Conservation (phyloP, 768 basidiomycete genomes). For the Mycena vulgaris region DNA sequence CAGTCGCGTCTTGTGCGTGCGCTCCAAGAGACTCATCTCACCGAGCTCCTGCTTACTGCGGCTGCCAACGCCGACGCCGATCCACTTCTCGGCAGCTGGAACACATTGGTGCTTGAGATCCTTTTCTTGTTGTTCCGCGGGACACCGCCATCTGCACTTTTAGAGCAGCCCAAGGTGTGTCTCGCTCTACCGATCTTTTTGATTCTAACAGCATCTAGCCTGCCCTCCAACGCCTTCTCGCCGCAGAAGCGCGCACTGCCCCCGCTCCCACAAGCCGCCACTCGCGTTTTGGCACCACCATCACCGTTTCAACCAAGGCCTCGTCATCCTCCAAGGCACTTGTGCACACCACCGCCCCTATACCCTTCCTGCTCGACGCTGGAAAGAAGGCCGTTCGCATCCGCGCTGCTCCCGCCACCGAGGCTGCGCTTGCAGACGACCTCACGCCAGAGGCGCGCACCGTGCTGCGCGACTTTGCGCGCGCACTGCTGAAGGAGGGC, state of each 20-base stretch:
- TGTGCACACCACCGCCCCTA: slow-evolving; percentile 51
- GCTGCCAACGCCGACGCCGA: slow-evolving; percentile 84
- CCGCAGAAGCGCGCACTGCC: slow-evolving; percentile 76
- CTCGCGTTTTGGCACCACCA: slow-evolving; percentile 96
- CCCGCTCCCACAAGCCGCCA: slow-evolving; percentile 82
- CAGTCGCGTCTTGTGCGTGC: slow-evolving; percentile 36
- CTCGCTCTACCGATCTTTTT: neutral
- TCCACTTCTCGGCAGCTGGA: slow-evolving; percentile 87
- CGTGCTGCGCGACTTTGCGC: slow-evolving; percentile 78
- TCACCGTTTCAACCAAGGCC: slow-evolving; percentile 81
- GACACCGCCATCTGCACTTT: slow-evolving; percentile 69
- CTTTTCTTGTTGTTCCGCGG: slow-evolving; percentile 92
- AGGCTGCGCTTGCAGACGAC: slow-evolving; percentile 77
- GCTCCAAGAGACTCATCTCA: slow-evolving; percentile 77
- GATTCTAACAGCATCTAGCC: slow-evolving; percentile 61
- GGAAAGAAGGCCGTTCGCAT: slow-evolving; percentile 85
- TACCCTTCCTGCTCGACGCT: slow-evolving; percentile 87
- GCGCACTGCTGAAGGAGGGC: slow-evolving; percentile 82
- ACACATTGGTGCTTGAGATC: slow-evolving; percentile 93
- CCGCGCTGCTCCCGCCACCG: slow-evolving; percentile 82
- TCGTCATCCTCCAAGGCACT: slow-evolving; percentile 49
- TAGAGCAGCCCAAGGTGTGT: slow-evolving; percentile 77
- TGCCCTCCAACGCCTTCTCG: slow-evolving; percentile 81
- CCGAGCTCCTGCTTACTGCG: slow-evolving; percentile 88
- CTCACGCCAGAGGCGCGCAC: slow-evolving; percentile 75